phyloP scores from a whole-genome alignment of 768 basidiomycete species.

The Aureoboletus auriporus region DNA sequence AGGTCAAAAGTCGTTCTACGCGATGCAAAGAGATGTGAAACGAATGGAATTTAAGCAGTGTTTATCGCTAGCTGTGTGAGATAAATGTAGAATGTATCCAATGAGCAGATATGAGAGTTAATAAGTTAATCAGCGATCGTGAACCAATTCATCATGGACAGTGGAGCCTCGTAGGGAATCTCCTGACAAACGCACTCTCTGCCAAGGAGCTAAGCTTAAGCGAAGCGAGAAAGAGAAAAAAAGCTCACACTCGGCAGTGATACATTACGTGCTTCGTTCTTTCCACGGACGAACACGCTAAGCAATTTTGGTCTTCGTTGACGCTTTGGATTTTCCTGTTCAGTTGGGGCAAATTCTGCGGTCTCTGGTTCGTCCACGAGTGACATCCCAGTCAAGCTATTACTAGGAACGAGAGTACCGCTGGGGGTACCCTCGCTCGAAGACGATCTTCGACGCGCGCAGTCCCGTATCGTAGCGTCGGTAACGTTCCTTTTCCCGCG shows the following conservation, averaged over 20 bases:
- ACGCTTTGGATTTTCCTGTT: conserved; percentile 14
- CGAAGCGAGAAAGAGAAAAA: neutral
- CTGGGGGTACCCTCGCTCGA: conserved; percentile 14
- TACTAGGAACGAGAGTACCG: neutral
- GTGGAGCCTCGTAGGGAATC: conserved; percentile 4
- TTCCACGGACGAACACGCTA: conserved; percentile 25
- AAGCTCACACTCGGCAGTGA: conserved; percentile 12
- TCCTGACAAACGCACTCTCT: conserved; percentile 8
- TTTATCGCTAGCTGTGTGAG: neutral
- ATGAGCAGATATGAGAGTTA: neutral
- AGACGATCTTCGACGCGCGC: conserved; percentile 16
- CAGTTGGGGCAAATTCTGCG: conserved; percentile 17
- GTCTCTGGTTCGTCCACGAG: conserved; percentile 42
- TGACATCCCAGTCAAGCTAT: conserved; percentile 26
- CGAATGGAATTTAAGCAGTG: neutral
- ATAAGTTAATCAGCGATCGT: conserved; percentile 9
- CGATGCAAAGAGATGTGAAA: neutral
- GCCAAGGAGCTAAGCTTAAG: neutral
- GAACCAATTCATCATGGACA: neutral
- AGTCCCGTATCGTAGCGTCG: conserved; percentile 11
- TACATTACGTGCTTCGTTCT: conserved; percentile 5
- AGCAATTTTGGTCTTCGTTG: conserved; percentile 30
- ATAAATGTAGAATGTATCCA: conserved; percentile 1
- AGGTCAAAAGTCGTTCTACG: neutral
- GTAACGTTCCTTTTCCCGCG: conserved; percentile 17